Conservation (phyloP, 1,284 basidiomycete species). For the Schizopora paradoxa region DNA sequence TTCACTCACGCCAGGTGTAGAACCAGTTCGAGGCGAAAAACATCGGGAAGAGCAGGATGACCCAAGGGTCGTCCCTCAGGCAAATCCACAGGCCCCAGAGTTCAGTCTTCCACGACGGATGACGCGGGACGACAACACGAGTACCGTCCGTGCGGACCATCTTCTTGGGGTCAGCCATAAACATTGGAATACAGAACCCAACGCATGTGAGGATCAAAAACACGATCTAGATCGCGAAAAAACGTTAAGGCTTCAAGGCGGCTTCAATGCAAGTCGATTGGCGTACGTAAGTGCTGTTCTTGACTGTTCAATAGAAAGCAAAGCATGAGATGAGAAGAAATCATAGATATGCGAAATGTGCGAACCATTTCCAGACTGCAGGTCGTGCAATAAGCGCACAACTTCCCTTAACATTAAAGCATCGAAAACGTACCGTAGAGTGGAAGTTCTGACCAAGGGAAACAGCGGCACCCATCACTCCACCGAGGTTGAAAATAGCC, state of each 20-base stretch:
- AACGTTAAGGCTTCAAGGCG: slow-evolving; percentile 16
- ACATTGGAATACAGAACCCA: slow-evolving; percentile 29
- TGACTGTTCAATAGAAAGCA: too few species aligned
- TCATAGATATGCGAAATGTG: not conserved
- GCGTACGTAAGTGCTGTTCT: not conserved
- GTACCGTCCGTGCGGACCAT: slow-evolving; percentile 35
- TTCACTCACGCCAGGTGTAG: slow-evolving; percentile 31
- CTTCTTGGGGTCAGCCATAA: slow-evolving; percentile 32
- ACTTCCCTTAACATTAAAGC: not conserved
- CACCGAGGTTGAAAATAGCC: slow-evolving; percentile 64
- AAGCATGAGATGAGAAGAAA: not conserved
- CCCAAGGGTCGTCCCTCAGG: slow-evolving; percentile 31
- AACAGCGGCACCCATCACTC: slow-evolving; percentile 58
- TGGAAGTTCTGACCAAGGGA: slow-evolving; percentile 48
- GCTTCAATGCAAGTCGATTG: not conserved
- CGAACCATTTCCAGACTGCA: slow-evolving; percentile 8
- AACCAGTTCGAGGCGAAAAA: slow-evolving; percentile 36
- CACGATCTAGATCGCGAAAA: slow-evolving; percentile 24
- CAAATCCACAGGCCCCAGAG: slow-evolving; percentile 31
- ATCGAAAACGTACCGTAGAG: slow-evolving; percentile 27
- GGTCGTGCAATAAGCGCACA: too few species aligned
- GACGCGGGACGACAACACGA: slow-evolving; percentile 24
- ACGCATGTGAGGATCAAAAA: slow-evolving; percentile 32
- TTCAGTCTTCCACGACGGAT: slow-evolving; percentile 34
- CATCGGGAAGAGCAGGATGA: slow-evolving; percentile 35